Percentiles rank a stretch among this genome's conserved stretches.
These are phyloP conservation scores for Cytospora piceae DNA, from an alignment of 2,329 filamentous ascomycete species.

Conservation along the genomic window DNA sequence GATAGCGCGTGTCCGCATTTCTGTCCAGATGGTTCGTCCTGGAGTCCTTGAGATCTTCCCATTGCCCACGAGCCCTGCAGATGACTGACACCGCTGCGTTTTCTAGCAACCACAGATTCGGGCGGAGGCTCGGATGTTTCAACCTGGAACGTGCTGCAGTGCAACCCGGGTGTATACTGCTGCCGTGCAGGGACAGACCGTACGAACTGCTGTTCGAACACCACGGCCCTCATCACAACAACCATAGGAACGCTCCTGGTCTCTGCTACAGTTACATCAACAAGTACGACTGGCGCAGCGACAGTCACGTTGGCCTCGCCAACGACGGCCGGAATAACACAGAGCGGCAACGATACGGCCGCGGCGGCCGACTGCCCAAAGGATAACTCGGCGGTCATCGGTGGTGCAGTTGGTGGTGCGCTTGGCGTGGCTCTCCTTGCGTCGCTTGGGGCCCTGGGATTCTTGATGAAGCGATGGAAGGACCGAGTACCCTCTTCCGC, in stretches of 20 bases:
- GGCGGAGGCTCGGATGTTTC: slow-evolving; percentile 13
- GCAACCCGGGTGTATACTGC: slow-evolving; percentile 31
- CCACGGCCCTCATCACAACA: slow-evolving; percentile 10
- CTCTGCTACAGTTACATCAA: slow-evolving; percentile 7
- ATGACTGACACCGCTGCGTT: no score
- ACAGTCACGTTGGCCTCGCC: slow-evolving; percentile 13
- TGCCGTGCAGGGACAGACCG: slow-evolving; percentile 26
- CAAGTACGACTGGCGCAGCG: slow-evolving; percentile 14
- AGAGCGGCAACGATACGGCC: slow-evolving; percentile 12
- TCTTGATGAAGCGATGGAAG: slow-evolving; percentile 21
- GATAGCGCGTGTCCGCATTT: slow-evolving; percentile 30
- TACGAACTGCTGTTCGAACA: slow-evolving; percentile 32
- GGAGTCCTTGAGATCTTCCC: neutral
- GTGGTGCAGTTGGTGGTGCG: slow-evolving; percentile 33
- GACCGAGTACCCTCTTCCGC: neutral
- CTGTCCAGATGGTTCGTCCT: slow-evolving; percentile 30
- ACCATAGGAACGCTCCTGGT: slow-evolving; percentile 25
- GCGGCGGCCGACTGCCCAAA: slow-evolving; percentile 29
- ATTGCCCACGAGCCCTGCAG: neutral
- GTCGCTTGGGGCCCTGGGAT: slow-evolving; percentile 31
- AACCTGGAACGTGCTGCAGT: slow-evolving; percentile 32
- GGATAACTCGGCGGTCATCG: slow-evolving; percentile 33
- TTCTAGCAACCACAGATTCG: slow-evolving; percentile 27
- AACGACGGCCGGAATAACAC: neutral
- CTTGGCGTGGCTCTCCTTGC: slow-evolving; percentile 34